Percentiles rank a stretch among this genome's conserved stretches.
These are phyloP conservation scores for Colletotrichum liaoningense DNA, from an alignment of 2,329 filamentous ascomycete genomes.

Conservation along the genomic window DNA sequence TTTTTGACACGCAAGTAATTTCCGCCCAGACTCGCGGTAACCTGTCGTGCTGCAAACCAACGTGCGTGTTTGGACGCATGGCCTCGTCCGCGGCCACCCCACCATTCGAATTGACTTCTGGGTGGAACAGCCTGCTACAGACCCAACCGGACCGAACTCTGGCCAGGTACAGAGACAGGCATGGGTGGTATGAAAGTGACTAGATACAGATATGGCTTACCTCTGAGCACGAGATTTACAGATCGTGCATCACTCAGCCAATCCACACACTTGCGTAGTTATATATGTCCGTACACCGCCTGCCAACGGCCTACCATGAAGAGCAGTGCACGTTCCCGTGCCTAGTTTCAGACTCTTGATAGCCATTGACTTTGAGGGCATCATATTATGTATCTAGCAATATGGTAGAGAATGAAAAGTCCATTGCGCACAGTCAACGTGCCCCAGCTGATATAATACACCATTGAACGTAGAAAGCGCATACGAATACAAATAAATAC, in stretches of 20 bases:
- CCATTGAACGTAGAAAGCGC: background rate
- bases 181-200: background rate
- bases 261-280: background rate
- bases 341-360: background rate
- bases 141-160: background rate
- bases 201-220: background rate
- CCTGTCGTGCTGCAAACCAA: constrained; percentile 8
- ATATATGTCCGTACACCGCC: background rate
- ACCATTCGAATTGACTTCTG: background rate
- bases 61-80: background rate
- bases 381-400: background rate
- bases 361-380: background rate
- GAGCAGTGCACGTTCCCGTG: background rate
- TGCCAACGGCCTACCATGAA: background rate
- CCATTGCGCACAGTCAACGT: background rate
- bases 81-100: background rate
- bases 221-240: background rate
- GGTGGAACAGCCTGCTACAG: background rate
- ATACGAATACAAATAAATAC: background rate
- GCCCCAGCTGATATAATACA: background rate
- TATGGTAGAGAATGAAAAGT: background rate
- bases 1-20: constrained; percentile 3
- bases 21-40: constrained; percentile 2
- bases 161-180: background rate
- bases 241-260: background rate